Evolutionary conservation across 441 rosid genomes (phyloP).

Genomic region (Omphalea diandra): DNA sequence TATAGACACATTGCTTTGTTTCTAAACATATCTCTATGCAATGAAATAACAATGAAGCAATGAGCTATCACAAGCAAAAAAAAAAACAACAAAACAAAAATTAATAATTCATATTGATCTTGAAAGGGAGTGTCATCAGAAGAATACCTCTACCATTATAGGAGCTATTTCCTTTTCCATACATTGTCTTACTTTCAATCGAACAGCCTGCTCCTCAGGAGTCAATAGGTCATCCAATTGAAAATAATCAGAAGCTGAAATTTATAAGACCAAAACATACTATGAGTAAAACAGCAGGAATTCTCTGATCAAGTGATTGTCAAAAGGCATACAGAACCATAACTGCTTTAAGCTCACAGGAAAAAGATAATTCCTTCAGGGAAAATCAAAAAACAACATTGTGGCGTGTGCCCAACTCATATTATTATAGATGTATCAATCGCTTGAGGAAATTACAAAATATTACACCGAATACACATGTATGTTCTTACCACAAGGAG

Average conservation of each 20-base stretch:
- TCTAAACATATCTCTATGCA: neutral
- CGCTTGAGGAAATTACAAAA: neutral
- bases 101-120: neutral
- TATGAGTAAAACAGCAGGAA: neutral
- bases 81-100: too few species aligned
- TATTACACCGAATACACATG: neutral
- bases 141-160: constrained; percentile 65
- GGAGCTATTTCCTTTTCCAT: constrained; percentile 96
- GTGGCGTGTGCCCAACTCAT: neutral
- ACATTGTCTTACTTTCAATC: constrained; percentile 65
- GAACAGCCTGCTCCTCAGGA: constrained; percentile 66
- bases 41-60: neutral
- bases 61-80: neutral
- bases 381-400: neutral
- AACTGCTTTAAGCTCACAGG: neutral
- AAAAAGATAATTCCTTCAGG: neutral
- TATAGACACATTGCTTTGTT: neutral
- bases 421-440: neutral
- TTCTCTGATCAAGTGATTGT: neutral
- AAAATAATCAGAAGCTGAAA: constrained; percentile 79
- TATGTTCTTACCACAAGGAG: constrained; percentile 60
- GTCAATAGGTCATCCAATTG: constrained; percentile 73
- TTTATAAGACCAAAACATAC: constrained; percentile 6
- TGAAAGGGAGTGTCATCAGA: constrained; percentile 4
- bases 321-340: neutral